Evolutionary conservation across 306 rosid genomes (phyloP).

Genomic region (Casuarina cunninghamiana): DNA sequence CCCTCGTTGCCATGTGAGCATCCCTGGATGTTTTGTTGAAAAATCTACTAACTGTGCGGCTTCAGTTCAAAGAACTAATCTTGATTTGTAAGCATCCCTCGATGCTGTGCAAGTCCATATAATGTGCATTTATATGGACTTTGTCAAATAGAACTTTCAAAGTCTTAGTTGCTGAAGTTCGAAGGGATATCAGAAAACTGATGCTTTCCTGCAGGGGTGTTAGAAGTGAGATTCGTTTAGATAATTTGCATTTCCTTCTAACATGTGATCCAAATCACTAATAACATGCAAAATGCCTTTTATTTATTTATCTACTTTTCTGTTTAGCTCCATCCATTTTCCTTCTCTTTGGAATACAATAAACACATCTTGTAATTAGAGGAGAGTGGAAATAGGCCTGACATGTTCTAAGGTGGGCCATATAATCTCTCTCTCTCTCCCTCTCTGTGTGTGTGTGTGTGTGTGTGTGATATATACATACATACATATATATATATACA

Average conservation of each 20-base stretch:
- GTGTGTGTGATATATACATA: too few relatives aligned
- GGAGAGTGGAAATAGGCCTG: slow-evolving; percentile 2
- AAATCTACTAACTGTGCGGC: neutral
- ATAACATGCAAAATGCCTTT: neutral
- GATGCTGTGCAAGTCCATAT: too few relatives aligned
- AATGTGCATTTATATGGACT: neutral
- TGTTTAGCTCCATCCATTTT: neutral
- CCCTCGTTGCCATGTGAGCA: neutral
- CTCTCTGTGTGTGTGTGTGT: too few relatives aligned
- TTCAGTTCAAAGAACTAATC: neutral
- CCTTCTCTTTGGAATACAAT: neutral
- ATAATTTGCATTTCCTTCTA: neutral
- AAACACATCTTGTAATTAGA: neutral
- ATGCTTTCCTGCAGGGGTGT: neutral
- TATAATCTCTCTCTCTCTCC: neutral
- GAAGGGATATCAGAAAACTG: neutral
- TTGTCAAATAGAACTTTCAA: neutral
- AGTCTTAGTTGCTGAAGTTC: neutral
- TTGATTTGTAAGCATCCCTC: too few relatives aligned
- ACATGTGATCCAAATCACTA: neutral
- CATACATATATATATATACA: too few relatives aligned
- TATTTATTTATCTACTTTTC: too few relatives aligned
- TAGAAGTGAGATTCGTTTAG: neutral
- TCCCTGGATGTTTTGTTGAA: neutral
- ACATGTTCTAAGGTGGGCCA: neutral